Conservation (phyloP, 148 eudicot species). For the Chenopodium suecicum region DNA sequence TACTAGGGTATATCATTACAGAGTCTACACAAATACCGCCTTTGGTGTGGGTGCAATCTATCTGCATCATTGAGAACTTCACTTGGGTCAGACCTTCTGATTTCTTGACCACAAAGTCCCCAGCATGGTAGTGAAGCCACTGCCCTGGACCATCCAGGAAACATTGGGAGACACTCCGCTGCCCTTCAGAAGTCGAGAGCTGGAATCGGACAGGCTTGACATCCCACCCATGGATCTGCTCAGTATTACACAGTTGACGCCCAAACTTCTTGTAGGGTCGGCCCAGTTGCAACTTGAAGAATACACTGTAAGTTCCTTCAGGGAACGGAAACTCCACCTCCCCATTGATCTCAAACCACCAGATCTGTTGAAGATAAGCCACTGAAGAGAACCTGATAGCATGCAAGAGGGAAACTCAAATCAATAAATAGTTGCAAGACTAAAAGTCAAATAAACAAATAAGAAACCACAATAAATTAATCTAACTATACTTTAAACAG, state of each 20-base stretch:
- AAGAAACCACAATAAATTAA: background rate
- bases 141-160: slow-evolving; percentile 54
- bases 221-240: slow-evolving; percentile 73
- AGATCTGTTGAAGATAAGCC: slow-evolving; percentile 78
- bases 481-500: background rate
- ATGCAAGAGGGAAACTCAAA: slow-evolving; percentile 9
- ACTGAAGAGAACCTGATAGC: slow-evolving; percentile 46
- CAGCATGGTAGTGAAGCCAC: slow-evolving; percentile 66
- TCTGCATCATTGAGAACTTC: slow-evolving; percentile 77
- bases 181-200: slow-evolving; percentile 59
- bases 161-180: slow-evolving; percentile 47
- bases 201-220: slow-evolving; percentile 65
- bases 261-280: slow-evolving; percentile 51
- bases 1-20: slow-evolving; percentile 57
- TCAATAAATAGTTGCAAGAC: slow-evolving; percentile 8
- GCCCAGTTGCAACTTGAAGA: slow-evolving; percentile 68
- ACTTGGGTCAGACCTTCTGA: slow-evolving; percentile 30
- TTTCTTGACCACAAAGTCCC: slow-evolving; percentile 59
- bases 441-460: background rate
- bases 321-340: slow-evolving; percentile 79
- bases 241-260: slow-evolving; percentile 46
- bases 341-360: slow-evolving; percentile 85
- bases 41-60: slow-evolving; percentile 85
- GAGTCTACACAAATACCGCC: slow-evolving; percentile 78
- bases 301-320: slow-evolving; percentile 63